A percentile compares a stretch with the other conserved stretches of the same genome.
These are phyloP conservation scores for Globomyces sp. DNA, from an alignment of 371 early-diverging fungal species.

Conservation along the genomic window DNA sequence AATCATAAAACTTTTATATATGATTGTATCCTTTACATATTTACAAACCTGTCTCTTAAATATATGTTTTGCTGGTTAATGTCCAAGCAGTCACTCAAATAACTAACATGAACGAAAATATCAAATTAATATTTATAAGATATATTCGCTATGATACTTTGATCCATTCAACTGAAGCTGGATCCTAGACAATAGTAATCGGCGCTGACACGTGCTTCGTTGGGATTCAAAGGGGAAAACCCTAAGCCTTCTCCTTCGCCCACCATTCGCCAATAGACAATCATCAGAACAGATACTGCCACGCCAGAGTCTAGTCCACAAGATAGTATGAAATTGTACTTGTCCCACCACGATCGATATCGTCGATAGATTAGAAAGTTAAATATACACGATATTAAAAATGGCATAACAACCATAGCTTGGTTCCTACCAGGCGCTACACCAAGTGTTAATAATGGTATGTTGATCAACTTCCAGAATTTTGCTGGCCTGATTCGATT, in stretches of 20 bases:
- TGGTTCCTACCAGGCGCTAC: constrained; percentile 5
- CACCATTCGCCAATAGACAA: constrained; percentile 4
- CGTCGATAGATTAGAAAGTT: constrained; percentile 21
- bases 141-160: too few relatives aligned
- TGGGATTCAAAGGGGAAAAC: not conserved
- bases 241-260: not conserved
- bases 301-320: constrained; percentile 26
- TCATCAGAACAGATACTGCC: constrained; percentile 14
- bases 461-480: constrained; percentile 37
- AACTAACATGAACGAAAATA: too few relatives aligned
- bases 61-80: too few relatives aligned
- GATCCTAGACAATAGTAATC: constrained; percentile 8
- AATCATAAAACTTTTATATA: too few relatives aligned
- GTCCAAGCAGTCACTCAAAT: too few relatives aligned
- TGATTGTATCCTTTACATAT: too few relatives aligned
- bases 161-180: too few relatives aligned
- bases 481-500: constrained; percentile 44
- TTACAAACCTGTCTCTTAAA: too few relatives aligned
- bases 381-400: constrained; percentile 8
- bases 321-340: constrained; percentile 21
- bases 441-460: constrained; percentile 31
- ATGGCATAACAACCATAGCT: constrained; percentile 10
- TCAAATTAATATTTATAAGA: too few relatives aligned
- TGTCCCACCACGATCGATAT: constrained; percentile 23
- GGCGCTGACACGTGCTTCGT: not conserved